A percentile compares a stretch with the other conserved stretches of the same genome.
These are phyloP conservation scores for Friedmanniomyces simplex DNA, from an alignment of 495 filamentous ascomycete genomes.

Conservation along the genomic window DNA sequence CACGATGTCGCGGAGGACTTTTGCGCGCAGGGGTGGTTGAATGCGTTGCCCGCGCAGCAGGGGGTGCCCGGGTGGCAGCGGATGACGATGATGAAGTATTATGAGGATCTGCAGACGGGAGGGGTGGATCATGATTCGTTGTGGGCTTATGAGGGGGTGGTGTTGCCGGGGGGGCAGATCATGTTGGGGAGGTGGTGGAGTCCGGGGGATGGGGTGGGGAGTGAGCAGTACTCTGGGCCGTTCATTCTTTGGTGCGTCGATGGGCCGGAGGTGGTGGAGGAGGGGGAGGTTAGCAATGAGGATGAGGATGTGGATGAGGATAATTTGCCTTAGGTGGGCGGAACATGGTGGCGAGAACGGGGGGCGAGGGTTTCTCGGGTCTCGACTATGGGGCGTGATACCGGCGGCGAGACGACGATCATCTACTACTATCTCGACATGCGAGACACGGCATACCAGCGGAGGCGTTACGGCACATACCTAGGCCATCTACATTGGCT, in stretches of 20 bases:
- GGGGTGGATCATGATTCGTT: conserved; percentile 19
- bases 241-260: conserved; percentile 23
- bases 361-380: background rate
- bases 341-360: no score
- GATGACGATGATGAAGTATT: conserved; percentile 33
- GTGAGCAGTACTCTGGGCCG: conserved; percentile 23
- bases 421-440: no score
- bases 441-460: no score
- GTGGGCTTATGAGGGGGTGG: conserved; percentile 35
- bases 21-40: conserved; percentile 28
- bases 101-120: conserved; percentile 13
- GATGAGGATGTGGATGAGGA: background rate
- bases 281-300: background rate
- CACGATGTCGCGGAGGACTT: conserved; percentile 24
- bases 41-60: conserved; percentile 27
- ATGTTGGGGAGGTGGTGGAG: conserved; percentile 34
- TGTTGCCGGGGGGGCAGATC: conserved; percentile 32
- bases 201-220: conserved; percentile 8
- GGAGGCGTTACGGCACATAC: no score
- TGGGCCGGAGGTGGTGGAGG: conserved; percentile 1
- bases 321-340: background rate
- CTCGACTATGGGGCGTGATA: background rate
- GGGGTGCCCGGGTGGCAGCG: conserved; percentile 32
- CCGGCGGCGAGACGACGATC: background rate
- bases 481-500: no score